These are phyloP conservation scores for Phialophora chinensis DNA, from an alignment of 2,329 filamentous ascomycete species.

Conservation along the genomic window DNA sequence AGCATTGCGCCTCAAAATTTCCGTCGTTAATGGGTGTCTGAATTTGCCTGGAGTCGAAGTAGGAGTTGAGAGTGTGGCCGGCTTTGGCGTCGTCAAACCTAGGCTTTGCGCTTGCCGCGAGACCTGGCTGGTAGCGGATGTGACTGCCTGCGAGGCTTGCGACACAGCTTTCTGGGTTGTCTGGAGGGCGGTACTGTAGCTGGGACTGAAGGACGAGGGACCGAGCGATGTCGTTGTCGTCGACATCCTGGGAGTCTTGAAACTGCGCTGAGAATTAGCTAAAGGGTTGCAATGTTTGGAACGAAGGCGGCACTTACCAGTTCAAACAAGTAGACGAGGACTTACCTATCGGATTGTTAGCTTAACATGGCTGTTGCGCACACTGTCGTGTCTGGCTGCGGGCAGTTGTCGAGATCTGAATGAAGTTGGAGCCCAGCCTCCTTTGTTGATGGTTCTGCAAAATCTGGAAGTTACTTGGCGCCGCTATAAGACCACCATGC, in stretches of 20 bases:
- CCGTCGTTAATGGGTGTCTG: constrained; percentile 85
- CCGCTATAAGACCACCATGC: too few species aligned
- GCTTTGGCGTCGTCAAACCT: constrained; percentile 12
- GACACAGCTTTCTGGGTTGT: constrained; percentile 16
- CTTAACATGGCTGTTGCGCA: constrained; percentile 9
- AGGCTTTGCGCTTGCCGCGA: constrained; percentile 4
- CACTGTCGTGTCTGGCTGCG: constrained; percentile 1
- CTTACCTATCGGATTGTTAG: constrained; percentile 17
- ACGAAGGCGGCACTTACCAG: constrained; percentile 4
- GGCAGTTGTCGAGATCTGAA: neutral
- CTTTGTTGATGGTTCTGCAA: neutral
- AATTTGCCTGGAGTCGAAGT: constrained; percentile 71
- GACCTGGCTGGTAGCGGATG: constrained; percentile 13
- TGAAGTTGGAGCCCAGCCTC: neutral
- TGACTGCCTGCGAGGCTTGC: constrained; percentile 13
- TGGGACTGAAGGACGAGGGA: constrained; percentile 22
- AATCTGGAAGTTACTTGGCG: neutral
- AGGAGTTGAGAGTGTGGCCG: constrained; percentile 39
- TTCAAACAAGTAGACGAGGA: neutral
- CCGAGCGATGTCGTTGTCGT: constrained; percentile 30
- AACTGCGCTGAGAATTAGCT: constrained; percentile 4
- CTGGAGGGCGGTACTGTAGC: constrained; percentile 19
- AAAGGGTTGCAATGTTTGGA: neutral
- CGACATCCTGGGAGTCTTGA: constrained; percentile 25
- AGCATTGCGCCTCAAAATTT: constrained; percentile 82